phyloP scores from a whole-genome alignment of 331 rosid species.

The Prunus yedoensis region DNA sequence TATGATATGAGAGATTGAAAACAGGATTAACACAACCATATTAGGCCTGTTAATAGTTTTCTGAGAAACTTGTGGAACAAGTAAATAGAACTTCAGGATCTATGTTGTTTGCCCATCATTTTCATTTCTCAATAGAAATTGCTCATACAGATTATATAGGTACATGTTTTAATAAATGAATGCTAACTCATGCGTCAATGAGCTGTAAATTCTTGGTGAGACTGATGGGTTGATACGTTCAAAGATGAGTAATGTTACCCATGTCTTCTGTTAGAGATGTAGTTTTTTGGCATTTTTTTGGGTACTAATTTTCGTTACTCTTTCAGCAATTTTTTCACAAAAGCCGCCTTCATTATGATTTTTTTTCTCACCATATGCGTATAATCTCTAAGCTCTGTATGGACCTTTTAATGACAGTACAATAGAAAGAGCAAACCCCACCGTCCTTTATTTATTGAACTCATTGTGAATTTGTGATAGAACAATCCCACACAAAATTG shows the following conservation, averaged over 20 bases:
- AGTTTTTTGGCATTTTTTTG: neutral
- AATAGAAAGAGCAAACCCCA: neutral
- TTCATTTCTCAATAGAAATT: neutral
- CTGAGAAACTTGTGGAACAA: neutral
- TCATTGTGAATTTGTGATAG: too few relatives aligned
- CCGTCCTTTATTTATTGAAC: neutral
- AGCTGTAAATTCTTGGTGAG: neutral
- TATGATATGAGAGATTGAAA: neutral
- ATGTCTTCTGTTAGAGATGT: neutral
- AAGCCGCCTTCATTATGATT: neutral
- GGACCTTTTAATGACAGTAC: neutral
- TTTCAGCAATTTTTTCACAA: neutral
- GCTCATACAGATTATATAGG: neutral
- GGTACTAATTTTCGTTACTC: neutral
- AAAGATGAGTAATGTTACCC: neutral
- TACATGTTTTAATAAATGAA: neutral
- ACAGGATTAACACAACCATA: neutral
- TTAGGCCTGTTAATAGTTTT: neutral
- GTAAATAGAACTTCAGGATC: neutral
- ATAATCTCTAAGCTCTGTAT: neutral
- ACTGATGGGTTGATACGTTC: neutral
- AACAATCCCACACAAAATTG: neutral
- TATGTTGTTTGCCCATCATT: neutral
- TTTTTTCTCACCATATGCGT: neutral
- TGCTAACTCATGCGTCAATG: neutral